Evolutionary conservation across 1,284 basidiomycete species (phyloP), one percentile per base, ranked within the genome.

Genomic region (Vanrija pseudolonga): DNA sequence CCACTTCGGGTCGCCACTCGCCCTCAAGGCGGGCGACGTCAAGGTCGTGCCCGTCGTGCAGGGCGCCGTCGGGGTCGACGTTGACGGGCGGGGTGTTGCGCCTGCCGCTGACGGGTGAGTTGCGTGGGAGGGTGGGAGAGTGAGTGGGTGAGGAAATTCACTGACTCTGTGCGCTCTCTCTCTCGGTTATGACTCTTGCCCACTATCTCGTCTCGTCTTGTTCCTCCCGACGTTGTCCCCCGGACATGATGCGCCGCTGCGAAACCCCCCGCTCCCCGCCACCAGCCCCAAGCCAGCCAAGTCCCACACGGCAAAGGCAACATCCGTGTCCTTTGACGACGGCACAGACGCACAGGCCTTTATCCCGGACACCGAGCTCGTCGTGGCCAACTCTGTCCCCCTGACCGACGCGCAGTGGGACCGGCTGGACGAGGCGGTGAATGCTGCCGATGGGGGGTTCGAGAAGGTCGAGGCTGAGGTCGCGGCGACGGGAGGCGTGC

Each of bases 351-450:
- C 32, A 32, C 32, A 32, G 32, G 32, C 32, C 32, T 8, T 32
- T 12, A 12, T 12, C 9, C 32, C 62, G 17, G 62, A 69, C 1
- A 62, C 70, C 18, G 73, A 75, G 51, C 70, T 75, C 43, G 60
- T 75, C 50, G 62, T 75, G 0, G 71, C 71, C 19, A 59, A 56
- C 15, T 62, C 62, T 1, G 36, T 23, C 6, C 69, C 68, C 1
- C 48, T 74, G 22, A 66, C 68, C 4, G 84, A 87, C 52, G 68
- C 79, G 22, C 78, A 81, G 7, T 85, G 88, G 77, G 89, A 91
- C 55, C 78, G 78, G 2, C 81, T 92, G 32, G 86, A 89, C 65
- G 88, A 89, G 55, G 73, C 88, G 40, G 80, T 92, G 52, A 80
- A 81, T 50, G 59, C 59, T 11, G 49, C 72, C 17, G 68, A 69